Base-by-base conservation (phyloP, 164 flowering plant species). In the Aristolochia contorta region DNA sequence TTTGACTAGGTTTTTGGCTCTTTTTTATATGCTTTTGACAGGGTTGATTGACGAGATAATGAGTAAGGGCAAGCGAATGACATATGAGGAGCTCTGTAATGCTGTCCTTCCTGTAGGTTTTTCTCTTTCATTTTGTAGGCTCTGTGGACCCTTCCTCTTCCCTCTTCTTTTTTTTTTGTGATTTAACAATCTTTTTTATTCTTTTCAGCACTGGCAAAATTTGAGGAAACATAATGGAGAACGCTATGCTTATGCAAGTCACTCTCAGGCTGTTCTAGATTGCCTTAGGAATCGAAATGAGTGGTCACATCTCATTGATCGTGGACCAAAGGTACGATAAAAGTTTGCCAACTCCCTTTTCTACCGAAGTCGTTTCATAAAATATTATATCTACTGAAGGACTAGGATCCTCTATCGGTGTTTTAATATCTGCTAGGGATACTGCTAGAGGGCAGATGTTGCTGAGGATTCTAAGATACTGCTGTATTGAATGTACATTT, bases 221-320 rank as follows among this genome's bases (percentile, higher is more conserved):
- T 66, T 93, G 77, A 80, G 99, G 66, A 93, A 93, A 76, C 91
- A 82, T 69, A 90, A 90, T 79, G 99, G 99, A 56, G 96, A 93
- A 75, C 86, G 86, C 1, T 88, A 90, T 80, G 97, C 99, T 47
- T 93, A 90, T 74, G 75, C 97, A 23, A 93, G 88, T 72, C 99
- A 82, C 77, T 86, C 96, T 18, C 96, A 90, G 71, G 99, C 97
- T 67, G 97, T 93, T 73, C 93, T 93, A 67, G 99, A 93, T 78
- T 90, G 94, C 75, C 69, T 90, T 78, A 81, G 95, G 69, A 93
- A 93, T 63, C 77, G 96, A 54, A 81, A 75, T 70, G 95, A 90
- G 76, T 90, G 96, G 99, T 87, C 97, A 47, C 85, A 75, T 57
- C 74, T 93, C 68, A 88, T 90, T 63, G 99, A 90, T 67, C 96